Percentiles rank a stretch among this genome's conserved stretches.
These are phyloP conservation scores for Agaricus sinodeliciosus DNA, from an alignment of 768 basidiomycete genomes.

Conservation along the genomic window DNA sequence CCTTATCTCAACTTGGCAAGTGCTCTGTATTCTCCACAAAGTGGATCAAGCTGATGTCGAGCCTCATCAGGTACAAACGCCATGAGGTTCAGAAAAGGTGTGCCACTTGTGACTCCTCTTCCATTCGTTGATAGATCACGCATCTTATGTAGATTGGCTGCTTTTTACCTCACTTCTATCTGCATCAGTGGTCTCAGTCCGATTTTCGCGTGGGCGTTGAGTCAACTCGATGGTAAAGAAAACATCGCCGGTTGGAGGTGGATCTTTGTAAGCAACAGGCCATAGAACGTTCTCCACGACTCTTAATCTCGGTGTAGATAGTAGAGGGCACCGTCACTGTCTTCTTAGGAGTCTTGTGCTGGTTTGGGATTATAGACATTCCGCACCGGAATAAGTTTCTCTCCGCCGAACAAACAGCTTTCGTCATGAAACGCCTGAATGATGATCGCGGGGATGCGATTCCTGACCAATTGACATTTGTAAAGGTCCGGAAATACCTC, in stretches of 20 bases:
- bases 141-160: conserved; percentile 24
- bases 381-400: conserved; percentile 42
- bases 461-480: conserved; percentile 32
- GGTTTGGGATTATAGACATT: conserved; percentile 38
- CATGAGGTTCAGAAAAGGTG: conserved; percentile 41
- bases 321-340: conserved; percentile 40
- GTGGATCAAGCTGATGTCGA: background rate
- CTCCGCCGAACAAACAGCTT: conserved; percentile 32
- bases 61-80: conserved; percentile 33
- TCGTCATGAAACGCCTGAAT: conserved; percentile 40
- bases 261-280: conserved; percentile 34
- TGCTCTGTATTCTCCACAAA: background rate
- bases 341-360: conserved; percentile 32
- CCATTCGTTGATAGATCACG: background rate
- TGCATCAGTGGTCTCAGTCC: conserved; percentile 35
- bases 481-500: conserved; percentile 32
- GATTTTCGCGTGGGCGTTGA: conserved; percentile 36
- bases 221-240: conserved; percentile 31
- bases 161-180: conserved; percentile 34
- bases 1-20: conserved; percentile 13
- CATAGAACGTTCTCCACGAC: background rate
- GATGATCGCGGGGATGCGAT: conserved; percentile 45
- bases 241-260: conserved; percentile 41
- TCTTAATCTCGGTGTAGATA: conserved; percentile 22
- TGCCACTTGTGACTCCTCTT: conserved; percentile 1